These are phyloP conservation scores for Ogataea dorogensis DNA, from an alignment of 805 yeast genomes.

Conservation along the genomic window DNA sequence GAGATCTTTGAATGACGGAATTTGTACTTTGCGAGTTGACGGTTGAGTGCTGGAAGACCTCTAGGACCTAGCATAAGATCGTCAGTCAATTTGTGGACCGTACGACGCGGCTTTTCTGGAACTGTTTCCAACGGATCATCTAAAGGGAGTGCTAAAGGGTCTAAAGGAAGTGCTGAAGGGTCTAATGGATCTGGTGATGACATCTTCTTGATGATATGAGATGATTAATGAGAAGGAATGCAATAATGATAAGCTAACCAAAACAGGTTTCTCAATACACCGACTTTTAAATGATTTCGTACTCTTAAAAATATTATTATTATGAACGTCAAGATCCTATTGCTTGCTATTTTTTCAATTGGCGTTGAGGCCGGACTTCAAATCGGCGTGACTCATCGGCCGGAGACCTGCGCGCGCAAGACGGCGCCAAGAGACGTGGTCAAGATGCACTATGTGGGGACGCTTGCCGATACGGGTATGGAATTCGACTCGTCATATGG, in stretches of 20 bases:
- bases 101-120: conserved; percentile 20
- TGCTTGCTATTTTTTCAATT: conserved; percentile 1
- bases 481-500: conserved; percentile 71
- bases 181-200: too few relatives aligned
- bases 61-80: conserved; percentile 47
- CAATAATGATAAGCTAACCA: too few relatives aligned
- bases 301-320: too few relatives aligned
- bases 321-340: conserved; percentile 6
- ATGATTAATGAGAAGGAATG: too few relatives aligned
- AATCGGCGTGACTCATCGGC: conserved; percentile 46
- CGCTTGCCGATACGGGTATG: conserved; percentile 55
- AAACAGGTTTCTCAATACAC: too few relatives aligned
- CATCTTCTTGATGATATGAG: too few relatives aligned
- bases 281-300: conserved; percentile 15
- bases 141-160: too few relatives aligned
- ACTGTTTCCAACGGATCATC: conserved; percentile 6
- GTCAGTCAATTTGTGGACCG: conserved; percentile 48
- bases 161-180: too few relatives aligned
- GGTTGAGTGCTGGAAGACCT: conserved; percentile 58
- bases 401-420: conserved; percentile 52
- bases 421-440: conserved; percentile 67
- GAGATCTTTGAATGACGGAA: conserved; percentile 30
- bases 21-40: conserved; percentile 34
- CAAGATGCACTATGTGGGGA: conserved; percentile 78
- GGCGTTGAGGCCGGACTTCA: conserved; percentile 19